A percentile compares a stretch with the other conserved stretches of the same genome.
Conservation (phyloP, 352 stramenopile species). For the Aphanomyces cochlioides region DNA sequence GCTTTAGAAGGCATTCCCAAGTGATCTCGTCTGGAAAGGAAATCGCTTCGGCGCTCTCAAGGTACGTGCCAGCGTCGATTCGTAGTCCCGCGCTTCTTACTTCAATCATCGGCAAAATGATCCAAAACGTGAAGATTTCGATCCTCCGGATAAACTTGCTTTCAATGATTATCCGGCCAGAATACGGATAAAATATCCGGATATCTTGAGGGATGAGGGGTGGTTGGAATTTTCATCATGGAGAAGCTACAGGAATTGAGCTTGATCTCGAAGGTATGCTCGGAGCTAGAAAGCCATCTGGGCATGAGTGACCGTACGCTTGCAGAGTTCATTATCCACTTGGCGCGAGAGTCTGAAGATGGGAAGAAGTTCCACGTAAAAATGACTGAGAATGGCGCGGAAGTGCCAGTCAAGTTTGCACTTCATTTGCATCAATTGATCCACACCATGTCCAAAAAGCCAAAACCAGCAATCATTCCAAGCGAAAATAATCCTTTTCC, state of each 20-base stretch:
- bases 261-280: slow-evolving; percentile 85
- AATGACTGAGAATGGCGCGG: slow-evolving; percentile 32
- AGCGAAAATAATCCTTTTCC: slow-evolving; percentile 45
- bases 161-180: not conserved
- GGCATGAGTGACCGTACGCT: slow-evolving; percentile 96
- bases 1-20: slow-evolving; percentile 11
- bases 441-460: slow-evolving; percentile 32
- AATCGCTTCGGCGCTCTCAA: not conserved
- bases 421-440: slow-evolving; percentile 33
- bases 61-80: not conserved
- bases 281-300: slow-evolving; percentile 88
- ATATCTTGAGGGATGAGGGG: not conserved
- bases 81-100: not conserved
- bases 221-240: slow-evolving; percentile 38
- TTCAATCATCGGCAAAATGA: not conserved
- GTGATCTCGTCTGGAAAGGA: not conserved
- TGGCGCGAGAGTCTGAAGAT: slow-evolving; percentile 54
- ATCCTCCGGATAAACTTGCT: not conserved
- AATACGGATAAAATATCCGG: not conserved
- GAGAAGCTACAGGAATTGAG: slow-evolving; percentile 87
- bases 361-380: slow-evolving; percentile 21
- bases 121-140: not conserved
- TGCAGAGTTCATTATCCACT: slow-evolving; percentile 94
- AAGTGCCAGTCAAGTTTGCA: slow-evolving; percentile 30
- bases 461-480: slow-evolving; percentile 39